These are phyloP conservation scores for Isochrysis galbana DNA, from an alignment of 78 protist species.

Conservation along the genomic window DNA sequence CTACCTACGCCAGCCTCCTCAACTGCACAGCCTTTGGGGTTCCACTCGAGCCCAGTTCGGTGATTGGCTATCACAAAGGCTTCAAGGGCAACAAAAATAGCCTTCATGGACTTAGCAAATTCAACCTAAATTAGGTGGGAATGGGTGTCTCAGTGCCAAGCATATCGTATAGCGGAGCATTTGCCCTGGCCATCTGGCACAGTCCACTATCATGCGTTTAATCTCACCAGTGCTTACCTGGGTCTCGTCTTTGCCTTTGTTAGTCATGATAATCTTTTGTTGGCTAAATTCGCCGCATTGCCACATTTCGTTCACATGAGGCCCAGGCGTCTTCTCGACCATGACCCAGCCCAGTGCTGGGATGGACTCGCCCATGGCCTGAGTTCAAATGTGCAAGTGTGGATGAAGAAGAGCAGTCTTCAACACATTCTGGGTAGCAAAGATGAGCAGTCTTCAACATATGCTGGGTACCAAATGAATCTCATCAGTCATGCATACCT, in stretches of 20 bases:
- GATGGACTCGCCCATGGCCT: slow-evolving; percentile 53
- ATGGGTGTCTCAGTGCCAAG: no score
- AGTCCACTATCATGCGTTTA: neutral
- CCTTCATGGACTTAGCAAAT: neutral
- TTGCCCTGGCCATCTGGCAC: no score
- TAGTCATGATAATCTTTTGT: neutral
- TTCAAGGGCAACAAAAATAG: neutral
- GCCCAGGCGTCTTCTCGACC: slow-evolving; percentile 15
- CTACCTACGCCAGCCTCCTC: neutral
- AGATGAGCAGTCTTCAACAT: no score
- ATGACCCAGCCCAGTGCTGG: slow-evolving; percentile 62
- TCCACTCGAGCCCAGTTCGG: slow-evolving; percentile 10
- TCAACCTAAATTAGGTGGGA: neutral
- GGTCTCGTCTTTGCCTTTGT: neutral
- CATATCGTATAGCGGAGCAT: no score
- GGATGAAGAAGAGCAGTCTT: no score
- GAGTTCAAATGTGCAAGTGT: no score
- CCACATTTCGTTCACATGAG: neutral
- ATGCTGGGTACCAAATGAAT: no score
- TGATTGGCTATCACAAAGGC: neutral
- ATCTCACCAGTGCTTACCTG: neutral
- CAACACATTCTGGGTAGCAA: no score
- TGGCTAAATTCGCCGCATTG: neutral
- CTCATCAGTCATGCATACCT: neutral
- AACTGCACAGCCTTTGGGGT: neutral